phyloP scores from a whole-genome alignment of 2,329 filamentous ascomycete species.

The Rhexocercosporidium sp. region DNA sequence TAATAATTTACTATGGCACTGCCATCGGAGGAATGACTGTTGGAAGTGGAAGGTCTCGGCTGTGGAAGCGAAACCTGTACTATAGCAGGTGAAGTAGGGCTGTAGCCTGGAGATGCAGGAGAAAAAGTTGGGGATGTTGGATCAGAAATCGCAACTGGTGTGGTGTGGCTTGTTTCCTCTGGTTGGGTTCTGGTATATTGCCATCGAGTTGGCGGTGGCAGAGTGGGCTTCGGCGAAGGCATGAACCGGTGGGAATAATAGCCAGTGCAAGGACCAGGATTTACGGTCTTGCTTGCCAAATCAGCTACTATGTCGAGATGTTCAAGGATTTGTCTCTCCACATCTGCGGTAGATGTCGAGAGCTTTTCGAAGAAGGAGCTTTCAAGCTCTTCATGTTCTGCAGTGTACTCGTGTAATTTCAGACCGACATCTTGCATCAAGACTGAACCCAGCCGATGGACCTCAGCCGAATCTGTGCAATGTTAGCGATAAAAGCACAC shows the following conservation, averaged over 20 bases:
- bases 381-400: conserved; percentile 23
- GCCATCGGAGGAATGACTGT: neutral
- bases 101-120: neutral
- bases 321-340: neutral
- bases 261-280: neutral
- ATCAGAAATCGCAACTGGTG: neutral
- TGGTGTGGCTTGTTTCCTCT: neutral
- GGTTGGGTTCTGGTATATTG: neutral
- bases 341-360: neutral
- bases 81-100: neutral
- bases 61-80: neutral
- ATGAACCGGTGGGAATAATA: neutral
- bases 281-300: neutral
- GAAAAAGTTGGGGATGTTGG: neutral
- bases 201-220: neutral
- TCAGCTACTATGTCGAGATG: neutral
- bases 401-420: conserved; percentile 23
- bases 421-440: conserved; percentile 26
- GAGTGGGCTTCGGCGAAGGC: neutral
- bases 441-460: conserved; percentile 7
- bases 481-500: neutral
- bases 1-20: neutral
- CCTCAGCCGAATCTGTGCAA: conserved; percentile 2
- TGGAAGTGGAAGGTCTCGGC: neutral
- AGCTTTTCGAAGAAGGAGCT: conserved; percentile 4